Percentiles rank a stretch among this genome's conserved stretches.
Conservation (phyloP, 2,329 filamentous ascomycete genomes). For the Sclerotinia subarctica region DNA sequence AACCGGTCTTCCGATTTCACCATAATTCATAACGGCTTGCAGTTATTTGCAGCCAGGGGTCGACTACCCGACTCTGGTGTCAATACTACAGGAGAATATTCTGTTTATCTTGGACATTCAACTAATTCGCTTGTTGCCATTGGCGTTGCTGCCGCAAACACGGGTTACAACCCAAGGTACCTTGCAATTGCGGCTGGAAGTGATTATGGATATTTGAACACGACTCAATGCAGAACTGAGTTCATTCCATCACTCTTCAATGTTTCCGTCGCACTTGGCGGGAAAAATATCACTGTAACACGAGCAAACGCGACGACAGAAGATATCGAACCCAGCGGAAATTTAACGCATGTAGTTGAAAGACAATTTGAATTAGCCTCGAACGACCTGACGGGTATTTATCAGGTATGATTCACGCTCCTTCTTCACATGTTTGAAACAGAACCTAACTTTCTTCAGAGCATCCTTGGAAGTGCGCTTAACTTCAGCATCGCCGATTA, state of each 20-base stretch:
- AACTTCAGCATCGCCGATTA: conserved; percentile 22
- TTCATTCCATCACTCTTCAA: conserved; percentile 18
- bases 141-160: conserved; percentile 6
- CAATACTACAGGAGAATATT: conserved; percentile 13
- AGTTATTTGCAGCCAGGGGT: conserved; percentile 4
- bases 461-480: conserved; percentile 17
- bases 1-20: conserved; percentile 34
- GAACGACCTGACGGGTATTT: conserved; percentile 34
- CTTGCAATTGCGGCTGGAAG: conserved; percentile 16
- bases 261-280: conserved; percentile 12
- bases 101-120: conserved; percentile 11
- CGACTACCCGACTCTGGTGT: conserved; percentile 12
- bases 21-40: not conserved
- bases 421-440: too few relatives aligned
- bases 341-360: conserved; percentile 19
- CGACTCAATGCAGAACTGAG: conserved; percentile 19
- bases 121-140: conserved; percentile 18
- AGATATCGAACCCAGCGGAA: conserved; percentile 19
- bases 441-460: not conserved
- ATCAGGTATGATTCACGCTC: not conserved
- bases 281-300: conserved; percentile 14
- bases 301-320: not conserved
- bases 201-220: conserved; percentile 22
- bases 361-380: conserved; percentile 24
- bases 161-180: conserved; percentile 1